Base-by-base conservation (phyloP, 108 stramenopile genomes). In the Asterionellopsis glacialis region DNA sequence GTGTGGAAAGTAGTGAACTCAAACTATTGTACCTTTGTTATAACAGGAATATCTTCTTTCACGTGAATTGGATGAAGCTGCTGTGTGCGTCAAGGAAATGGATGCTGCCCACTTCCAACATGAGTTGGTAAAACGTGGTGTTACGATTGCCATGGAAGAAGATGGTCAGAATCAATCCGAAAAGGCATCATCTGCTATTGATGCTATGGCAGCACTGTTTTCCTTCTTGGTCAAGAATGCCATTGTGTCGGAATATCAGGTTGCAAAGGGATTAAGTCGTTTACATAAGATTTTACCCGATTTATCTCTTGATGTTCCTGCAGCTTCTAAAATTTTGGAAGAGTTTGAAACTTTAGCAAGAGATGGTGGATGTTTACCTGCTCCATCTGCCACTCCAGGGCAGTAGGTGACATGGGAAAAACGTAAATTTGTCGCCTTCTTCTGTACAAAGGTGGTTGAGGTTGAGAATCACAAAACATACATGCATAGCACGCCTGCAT, bases 111-210 rank as follows among this genome's bases (percentile, higher is more conserved):
- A 94, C 61, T 99, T 96, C 63, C 94, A 91, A 65, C 98, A 99
- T 63, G 98, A 99, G 70, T 79, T 97, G 18, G 88, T 99, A 43
- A 99, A 99, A 70, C 90, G 98, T 13, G 98, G 94, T 21, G 90
- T 96, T 18, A 78, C 76, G 53, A 73, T 89, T 45, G 89, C 94
- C 40, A 89, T 97, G 73, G 90, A 90, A 62, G 65, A 76, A 11
- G n/a, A n/a, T n/a, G n/a, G n/a, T n/a, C n/a, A n/a, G n/a, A n/a
- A n/a, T n/a, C n/a, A n/a, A n/a, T 14, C 51, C 10, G 43, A 11
- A 33, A 16, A 55, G 74, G 81, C 44, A 54, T 67, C 47, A 60
- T 11, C 11, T 6, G 25, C 77, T 12, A 55, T 91, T 43, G 90
- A 91, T 74, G 90, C 90, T 51, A 88, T 91, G 83, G 87, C 85